phyloP scores from a whole-genome alignment of 495 filamentous ascomycete species.

The Xylaria sp. region DNA sequence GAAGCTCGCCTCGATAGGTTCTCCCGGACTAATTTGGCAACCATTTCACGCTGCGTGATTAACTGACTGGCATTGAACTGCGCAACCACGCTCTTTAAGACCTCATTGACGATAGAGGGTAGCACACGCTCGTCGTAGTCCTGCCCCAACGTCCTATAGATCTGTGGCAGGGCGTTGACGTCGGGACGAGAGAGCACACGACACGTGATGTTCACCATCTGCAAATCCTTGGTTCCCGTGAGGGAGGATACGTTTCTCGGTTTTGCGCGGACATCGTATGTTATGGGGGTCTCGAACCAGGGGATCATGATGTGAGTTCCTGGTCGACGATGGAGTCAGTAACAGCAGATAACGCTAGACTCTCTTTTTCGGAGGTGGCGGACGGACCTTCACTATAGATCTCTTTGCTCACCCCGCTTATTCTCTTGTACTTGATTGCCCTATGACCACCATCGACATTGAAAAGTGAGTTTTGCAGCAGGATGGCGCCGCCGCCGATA shows the following conservation, averaged over 20 bases:
- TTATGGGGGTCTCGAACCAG: constrained; percentile 96
- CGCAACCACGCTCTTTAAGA: constrained; percentile 96
- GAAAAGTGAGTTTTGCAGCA: constrained; percentile 88
- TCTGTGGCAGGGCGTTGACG: constrained; percentile 87
- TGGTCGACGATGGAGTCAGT: constrained; percentile 43
- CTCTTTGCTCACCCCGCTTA: constrained; percentile 94
- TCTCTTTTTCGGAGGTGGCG: constrained; percentile 17
- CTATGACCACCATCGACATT: constrained; percentile 99
- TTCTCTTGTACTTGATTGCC: constrained; percentile 95
- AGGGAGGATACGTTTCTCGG: constrained; percentile 96
- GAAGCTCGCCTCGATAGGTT: constrained; percentile 90
- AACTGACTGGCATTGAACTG: constrained; percentile 99
- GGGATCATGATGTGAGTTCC: constrained; percentile 93
- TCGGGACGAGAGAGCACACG: constrained; percentile 95
- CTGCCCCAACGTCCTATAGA: constrained; percentile 92
- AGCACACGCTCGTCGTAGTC: constrained; percentile 98
- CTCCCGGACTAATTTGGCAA: constrained; percentile 87
- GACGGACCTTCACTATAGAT: constrained; percentile 91
- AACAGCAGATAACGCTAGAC: constrained; percentile 18
- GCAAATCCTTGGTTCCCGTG: constrained; percentile 97
- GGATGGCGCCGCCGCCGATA: constrained; percentile 68
- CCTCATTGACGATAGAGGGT: constrained; percentile 98
- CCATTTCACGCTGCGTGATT: constrained; percentile 98
- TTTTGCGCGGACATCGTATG: constrained; percentile 97
- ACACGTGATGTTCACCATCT: constrained; percentile 99